phyloP scores from a whole-genome alignment of 768 basidiomycete species.

The Suillus occidentalis region DNA sequence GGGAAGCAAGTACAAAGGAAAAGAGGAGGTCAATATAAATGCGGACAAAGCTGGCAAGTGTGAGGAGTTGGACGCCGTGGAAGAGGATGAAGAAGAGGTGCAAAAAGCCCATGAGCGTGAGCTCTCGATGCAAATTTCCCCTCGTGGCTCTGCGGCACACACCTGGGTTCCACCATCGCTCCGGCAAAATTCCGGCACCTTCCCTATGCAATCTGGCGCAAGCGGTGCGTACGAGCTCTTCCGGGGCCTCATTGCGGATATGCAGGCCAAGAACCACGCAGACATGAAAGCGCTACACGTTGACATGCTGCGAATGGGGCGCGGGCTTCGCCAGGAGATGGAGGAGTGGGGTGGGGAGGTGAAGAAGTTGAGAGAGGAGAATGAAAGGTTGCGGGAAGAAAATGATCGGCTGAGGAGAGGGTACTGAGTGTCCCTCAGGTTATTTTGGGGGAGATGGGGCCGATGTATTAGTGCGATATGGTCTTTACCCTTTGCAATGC shows the following conservation, averaged over 20 bases:
- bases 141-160: slow-evolving; percentile 42
- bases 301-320: slow-evolving; percentile 70
- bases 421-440: slow-evolving; percentile 20
- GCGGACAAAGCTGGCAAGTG: slow-evolving; percentile 17
- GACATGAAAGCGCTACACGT: slow-evolving; percentile 76
- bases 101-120: slow-evolving; percentile 33
- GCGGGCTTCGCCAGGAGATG: slow-evolving; percentile 58
- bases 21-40: slow-evolving; percentile 23
- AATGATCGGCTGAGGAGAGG: slow-evolving; percentile 57
- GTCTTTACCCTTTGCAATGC: neutral
- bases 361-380: slow-evolving; percentile 42
- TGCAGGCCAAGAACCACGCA: slow-evolving; percentile 64
- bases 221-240: slow-evolving; percentile 50
- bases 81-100: slow-evolving; percentile 9
- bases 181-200: slow-evolving; percentile 25
- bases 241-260: slow-evolving; percentile 72
- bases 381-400: slow-evolving; percentile 60
- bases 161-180: slow-evolving; percentile 42
- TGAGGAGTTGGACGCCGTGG: neutral
- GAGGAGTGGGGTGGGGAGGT: slow-evolving; percentile 63
- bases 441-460: neutral
- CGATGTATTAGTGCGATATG: neutral
- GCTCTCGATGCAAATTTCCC: slow-evolving; percentile 58
- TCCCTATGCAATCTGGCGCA: slow-evolving; percentile 32
- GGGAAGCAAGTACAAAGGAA: slow-evolving; percentile 36